These are phyloP conservation scores for Tulasnella calospora DNA, from an alignment of 768 basidiomycete genomes.

Conservation along the genomic window DNA sequence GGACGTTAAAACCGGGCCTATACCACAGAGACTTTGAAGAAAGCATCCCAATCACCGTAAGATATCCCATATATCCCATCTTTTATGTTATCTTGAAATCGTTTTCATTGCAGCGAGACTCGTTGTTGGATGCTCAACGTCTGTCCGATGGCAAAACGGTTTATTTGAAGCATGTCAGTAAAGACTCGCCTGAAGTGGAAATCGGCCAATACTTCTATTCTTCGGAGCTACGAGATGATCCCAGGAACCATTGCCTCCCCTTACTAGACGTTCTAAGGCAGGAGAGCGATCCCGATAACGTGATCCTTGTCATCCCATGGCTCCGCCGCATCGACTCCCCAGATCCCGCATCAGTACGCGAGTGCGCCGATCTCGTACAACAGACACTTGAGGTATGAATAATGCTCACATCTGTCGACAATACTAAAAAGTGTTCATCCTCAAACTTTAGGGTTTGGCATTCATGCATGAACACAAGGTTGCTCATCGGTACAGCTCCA, in stretches of 20 bases:
- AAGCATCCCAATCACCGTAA: not conserved
- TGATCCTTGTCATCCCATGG: no score
- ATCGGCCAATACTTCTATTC: constrained; percentile 12
- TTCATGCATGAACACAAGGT: constrained; percentile 24
- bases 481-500: constrained; percentile 4
- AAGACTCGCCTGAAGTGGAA: constrained; percentile 13
- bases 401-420: not conserved
- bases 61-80: not conserved
- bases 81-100: no score
- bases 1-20: constrained; percentile 2
- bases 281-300: no score
- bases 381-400: constrained; percentile 24
- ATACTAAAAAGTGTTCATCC: not conserved
- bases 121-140: constrained; percentile 9
- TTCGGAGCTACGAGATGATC: constrained; percentile 5
- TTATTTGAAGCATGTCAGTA: not conserved
- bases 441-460: constrained; percentile 15
- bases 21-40: not conserved
- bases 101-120: not conserved
- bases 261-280: constrained; percentile 19
- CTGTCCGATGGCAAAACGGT: constrained; percentile 13
- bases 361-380: constrained; percentile 13
- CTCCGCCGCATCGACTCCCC: no score
- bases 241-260: constrained; percentile 16
- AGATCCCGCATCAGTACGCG: constrained; percentile 1